Conservation (phyloP, 441 rosid genomes). For the Pelargonium australe region DNA sequence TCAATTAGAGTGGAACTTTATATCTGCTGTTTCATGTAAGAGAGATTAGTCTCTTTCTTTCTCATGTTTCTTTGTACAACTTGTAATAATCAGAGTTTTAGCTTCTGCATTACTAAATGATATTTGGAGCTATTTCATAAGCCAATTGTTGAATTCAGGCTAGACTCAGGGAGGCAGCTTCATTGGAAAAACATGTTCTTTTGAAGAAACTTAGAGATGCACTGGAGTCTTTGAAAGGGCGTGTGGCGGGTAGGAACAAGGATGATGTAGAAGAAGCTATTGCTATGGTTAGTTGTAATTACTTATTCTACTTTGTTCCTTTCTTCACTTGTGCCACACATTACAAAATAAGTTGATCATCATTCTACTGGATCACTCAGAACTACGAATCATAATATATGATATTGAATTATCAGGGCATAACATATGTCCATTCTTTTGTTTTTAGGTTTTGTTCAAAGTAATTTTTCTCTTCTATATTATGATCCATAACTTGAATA, state of each 20-base stretch:
- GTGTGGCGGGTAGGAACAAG: slow-evolving; percentile 85
- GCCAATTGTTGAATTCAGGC: slow-evolving; percentile 41
- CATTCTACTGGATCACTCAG: background rate
- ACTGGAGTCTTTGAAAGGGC: slow-evolving; percentile 75
- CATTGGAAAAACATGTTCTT: slow-evolving; percentile 93
- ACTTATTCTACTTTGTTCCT: background rate
- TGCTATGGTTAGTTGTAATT: slow-evolving; percentile 56
- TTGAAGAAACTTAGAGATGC: slow-evolving; percentile 96
- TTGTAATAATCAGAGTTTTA: too few relatives aligned
- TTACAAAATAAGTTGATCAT: background rate
- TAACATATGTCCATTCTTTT: too few relatives aligned
- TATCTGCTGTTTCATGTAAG: too few relatives aligned
- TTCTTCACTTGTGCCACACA: background rate
- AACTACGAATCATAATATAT: background rate
- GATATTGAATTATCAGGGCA: background rate
- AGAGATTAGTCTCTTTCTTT: too few relatives aligned
- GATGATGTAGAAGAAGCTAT: slow-evolving; percentile 95
- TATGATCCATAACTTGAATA: too few relatives aligned
- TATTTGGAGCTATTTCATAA: background rate
- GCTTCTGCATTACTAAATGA: too few relatives aligned
- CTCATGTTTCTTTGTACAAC: too few relatives aligned
- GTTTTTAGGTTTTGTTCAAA: background rate
- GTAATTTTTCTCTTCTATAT: too few relatives aligned
- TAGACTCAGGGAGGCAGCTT: slow-evolving; percentile 77
- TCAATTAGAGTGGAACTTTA: too few relatives aligned